Percentiles rank a stretch among this genome's conserved stretches.
Conservation (phyloP, 768 basidiomycete species). For the Rhodosporidiobolus sp. region DNA sequence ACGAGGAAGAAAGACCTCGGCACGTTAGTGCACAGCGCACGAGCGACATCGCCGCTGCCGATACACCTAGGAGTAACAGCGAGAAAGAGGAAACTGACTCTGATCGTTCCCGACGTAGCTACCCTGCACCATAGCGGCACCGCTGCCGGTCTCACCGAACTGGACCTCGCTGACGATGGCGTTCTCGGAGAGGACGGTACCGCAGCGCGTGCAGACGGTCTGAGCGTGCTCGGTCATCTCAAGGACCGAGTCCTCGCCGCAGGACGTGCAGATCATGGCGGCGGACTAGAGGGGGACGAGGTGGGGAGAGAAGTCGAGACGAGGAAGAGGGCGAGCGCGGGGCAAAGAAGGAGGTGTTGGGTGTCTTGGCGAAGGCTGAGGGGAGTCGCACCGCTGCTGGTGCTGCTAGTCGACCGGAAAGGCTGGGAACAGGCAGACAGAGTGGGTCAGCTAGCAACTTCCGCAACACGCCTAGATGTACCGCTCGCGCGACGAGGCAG, state of each 20-base stretch:
- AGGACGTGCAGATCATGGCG: constrained; percentile 35
- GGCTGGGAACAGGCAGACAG: too few relatives aligned
- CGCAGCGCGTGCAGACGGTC: constrained; percentile 37
- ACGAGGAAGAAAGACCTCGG: not conserved
- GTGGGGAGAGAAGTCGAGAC: not conserved
- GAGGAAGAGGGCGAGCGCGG: not conserved
- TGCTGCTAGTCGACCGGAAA: not conserved
- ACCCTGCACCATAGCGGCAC: constrained; percentile 93
- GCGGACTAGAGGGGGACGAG: too few relatives aligned
- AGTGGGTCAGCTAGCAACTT: too few relatives aligned
- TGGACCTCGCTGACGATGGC: constrained; percentile 88
- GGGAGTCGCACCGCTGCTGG: not conserved
- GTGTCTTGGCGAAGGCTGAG: too few relatives aligned
- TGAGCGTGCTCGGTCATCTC: constrained; percentile 36
- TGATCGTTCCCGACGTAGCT: constrained; percentile 86
- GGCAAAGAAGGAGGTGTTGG: too few relatives aligned
- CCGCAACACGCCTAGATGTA: too few relatives aligned
- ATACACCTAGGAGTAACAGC: not conserved
- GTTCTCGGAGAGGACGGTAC: constrained; percentile 73
- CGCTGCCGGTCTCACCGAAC: constrained; percentile 88
- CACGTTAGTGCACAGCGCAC: not conserved
- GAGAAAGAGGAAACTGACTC: constrained; percentile 55
- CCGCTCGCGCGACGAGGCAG: too few relatives aligned
- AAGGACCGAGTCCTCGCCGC: constrained; percentile 35
- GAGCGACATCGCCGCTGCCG: not conserved